Conservation (phyloP, 2,329 filamentous ascomycete species). For the Pestalotiopsis sp. region DNA sequence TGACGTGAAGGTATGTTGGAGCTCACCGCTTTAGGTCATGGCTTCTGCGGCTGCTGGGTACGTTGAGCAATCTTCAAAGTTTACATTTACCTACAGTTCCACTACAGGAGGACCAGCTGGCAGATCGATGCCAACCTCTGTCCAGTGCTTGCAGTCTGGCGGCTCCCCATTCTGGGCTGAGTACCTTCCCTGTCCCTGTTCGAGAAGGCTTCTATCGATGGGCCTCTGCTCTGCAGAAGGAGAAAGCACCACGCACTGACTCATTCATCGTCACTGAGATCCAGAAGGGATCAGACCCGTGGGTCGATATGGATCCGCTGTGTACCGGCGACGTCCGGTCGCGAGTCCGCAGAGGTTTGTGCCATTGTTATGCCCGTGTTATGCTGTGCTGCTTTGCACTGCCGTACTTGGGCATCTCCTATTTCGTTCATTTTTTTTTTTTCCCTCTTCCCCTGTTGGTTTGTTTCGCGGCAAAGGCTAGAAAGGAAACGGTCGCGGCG, state of each 20-base stretch:
- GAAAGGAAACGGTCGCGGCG: conserved; percentile 4
- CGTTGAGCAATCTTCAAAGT: neutral
- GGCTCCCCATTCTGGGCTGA: neutral
- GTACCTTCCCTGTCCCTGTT: neutral
- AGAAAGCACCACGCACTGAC: neutral
- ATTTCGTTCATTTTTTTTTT: neutral
- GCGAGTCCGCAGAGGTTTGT: too few relatives aligned
- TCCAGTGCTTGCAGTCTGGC: neutral
- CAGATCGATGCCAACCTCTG: neutral
- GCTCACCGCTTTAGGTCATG: neutral
- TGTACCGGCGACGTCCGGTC: neutral
- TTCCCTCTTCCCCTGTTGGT: neutral
- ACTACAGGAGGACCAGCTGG: neutral
- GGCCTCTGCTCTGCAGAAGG: neutral
- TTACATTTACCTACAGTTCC: neutral
- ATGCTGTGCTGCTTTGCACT: neutral
- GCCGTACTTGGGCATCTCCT: neutral
- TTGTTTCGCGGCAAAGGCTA: neutral
- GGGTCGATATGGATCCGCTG: neutral
- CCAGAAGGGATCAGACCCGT: neutral
- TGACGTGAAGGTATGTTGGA: neutral
- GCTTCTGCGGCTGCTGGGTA: neutral
- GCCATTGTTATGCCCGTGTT: neutral
- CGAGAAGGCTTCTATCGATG: neutral
- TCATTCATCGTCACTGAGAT: neutral